Conservation (phyloP, 345 rosid species). For the Anastatica hierochuntica region DNA sequence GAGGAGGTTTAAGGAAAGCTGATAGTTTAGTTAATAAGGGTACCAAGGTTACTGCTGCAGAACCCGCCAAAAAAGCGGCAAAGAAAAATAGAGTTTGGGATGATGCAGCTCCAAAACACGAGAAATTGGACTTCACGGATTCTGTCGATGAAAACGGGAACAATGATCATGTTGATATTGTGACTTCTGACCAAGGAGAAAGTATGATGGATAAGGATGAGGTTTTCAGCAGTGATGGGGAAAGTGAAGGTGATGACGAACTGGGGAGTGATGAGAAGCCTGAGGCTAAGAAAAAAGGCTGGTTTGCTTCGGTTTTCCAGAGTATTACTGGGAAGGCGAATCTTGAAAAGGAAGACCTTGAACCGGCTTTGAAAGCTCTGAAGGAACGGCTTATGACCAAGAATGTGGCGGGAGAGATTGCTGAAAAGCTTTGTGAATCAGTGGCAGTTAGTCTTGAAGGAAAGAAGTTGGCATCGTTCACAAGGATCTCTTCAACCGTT, state of each 20-base stretch:
- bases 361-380: conserved; percentile 87
- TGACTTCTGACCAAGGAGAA: conserved; percentile 78
- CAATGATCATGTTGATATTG: conserved; percentile 42
- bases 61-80: conserved; percentile 64
- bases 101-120: conserved; percentile 50
- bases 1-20: conserved; percentile 49
- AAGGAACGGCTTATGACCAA: conserved; percentile 98
- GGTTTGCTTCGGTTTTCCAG: conserved; percentile 97
- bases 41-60: conserved; percentile 39
- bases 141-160: conserved; percentile 46
- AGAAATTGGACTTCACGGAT: conserved; percentile 82
- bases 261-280: conserved; percentile 51
- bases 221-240: conserved; percentile 75
- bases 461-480: conserved; percentile 89
- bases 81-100: conserved; percentile 97
- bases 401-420: conserved; percentile 99
- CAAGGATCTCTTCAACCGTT: conserved; percentile 92
- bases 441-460: conserved; percentile 96
- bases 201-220: conserved; percentile 99
- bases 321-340: conserved; percentile 98
- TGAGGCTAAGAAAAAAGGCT: conserved; percentile 75
- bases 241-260: conserved; percentile 67
- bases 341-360: conserved; percentile 86
- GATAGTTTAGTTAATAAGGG: conserved; percentile 63
- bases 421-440: conserved; percentile 97